These are phyloP conservation scores for Colletotrichum incanum DNA, from an alignment of 2,329 filamentous ascomycete species.

Conservation along the genomic window DNA sequence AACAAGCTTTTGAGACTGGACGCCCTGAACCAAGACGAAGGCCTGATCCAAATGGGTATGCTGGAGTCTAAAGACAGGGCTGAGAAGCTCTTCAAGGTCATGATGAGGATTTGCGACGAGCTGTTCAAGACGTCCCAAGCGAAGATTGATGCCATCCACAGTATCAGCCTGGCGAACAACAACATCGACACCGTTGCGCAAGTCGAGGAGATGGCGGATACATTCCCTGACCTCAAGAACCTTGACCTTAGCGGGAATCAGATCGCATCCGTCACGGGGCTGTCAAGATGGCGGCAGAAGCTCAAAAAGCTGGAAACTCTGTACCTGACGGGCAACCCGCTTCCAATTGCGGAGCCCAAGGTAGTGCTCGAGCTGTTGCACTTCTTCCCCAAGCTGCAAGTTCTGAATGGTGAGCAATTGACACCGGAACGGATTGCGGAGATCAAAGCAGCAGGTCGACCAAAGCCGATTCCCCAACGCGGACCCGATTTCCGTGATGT, in stretches of 20 bases:
- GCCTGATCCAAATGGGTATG: conserved; percentile 81
- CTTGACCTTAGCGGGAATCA: conserved; percentile 91
- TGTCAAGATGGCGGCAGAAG: conserved; percentile 84
- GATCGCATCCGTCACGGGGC: conserved; percentile 76
- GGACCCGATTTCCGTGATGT: conserved; percentile 82
- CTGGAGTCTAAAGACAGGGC: conserved; percentile 80
- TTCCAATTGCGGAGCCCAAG: conserved; percentile 72
- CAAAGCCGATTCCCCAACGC: conserved; percentile 73
- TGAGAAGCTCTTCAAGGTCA: conserved; percentile 90
- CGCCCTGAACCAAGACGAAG: conserved; percentile 79
- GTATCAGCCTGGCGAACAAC: conserved; percentile 87
- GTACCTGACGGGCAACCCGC: conserved; percentile 83
- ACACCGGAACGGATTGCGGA: conserved; percentile 79
- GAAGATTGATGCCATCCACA: conserved; percentile 84
- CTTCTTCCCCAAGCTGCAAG: conserved; percentile 87
- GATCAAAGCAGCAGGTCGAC: conserved; percentile 63
- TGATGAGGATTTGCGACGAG: conserved; percentile 89
- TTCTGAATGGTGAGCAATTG: conserved; percentile 82
- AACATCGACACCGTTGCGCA: conserved; percentile 79
- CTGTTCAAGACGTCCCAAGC: conserved; percentile 81
- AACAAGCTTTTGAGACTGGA: conserved; percentile 88
- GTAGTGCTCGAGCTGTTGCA: conserved; percentile 79
- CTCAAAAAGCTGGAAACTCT: conserved; percentile 87
- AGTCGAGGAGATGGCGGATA: conserved; percentile 82
- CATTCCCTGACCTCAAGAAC: conserved; percentile 88